A percentile compares a stretch with the other conserved stretches of the same genome.
Evolutionary conservation across 1,284 basidiomycete species (phyloP).

Genomic region (Ustilago vetiveriae): DNA sequence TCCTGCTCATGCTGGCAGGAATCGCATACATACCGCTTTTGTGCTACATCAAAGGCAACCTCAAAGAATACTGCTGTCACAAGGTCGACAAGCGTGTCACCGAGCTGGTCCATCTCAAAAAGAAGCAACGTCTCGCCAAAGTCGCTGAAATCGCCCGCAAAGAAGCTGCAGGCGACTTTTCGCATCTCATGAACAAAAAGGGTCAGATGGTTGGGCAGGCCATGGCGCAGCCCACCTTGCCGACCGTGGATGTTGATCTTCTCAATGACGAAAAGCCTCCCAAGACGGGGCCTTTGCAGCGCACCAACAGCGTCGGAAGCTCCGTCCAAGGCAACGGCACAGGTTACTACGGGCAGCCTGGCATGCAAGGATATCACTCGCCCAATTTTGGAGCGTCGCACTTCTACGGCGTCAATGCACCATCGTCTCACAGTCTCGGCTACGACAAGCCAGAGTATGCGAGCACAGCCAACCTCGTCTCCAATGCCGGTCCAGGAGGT

Average conservation of each 20-base stretch:
- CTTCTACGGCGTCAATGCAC: slow-evolving; percentile 37
- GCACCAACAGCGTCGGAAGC: slow-evolving; percentile 36
- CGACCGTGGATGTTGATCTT: slow-evolving; percentile 87
- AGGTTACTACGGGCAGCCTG: slow-evolving; percentile 24
- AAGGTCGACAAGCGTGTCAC: slow-evolving; percentile 97
- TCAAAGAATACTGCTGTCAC: slow-evolving; percentile 97
- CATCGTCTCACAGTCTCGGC: slow-evolving; percentile 24
- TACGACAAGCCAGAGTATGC: slow-evolving; percentile 44
- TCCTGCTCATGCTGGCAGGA: slow-evolving; percentile 83
- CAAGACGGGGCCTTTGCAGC: slow-evolving; percentile 20
- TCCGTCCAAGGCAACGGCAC: slow-evolving; percentile 33
- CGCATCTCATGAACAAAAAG: slow-evolving; percentile 91
- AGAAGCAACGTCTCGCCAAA: slow-evolving; percentile 83
- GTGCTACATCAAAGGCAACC: slow-evolving; percentile 92
- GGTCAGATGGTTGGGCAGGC: slow-evolving; percentile 82
- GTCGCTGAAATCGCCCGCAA: slow-evolving; percentile 86
- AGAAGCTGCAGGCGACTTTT: slow-evolving; percentile 87
- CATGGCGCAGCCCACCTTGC: slow-evolving; percentile 93
- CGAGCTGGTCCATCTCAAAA: slow-evolving; percentile 89
- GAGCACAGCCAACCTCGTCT: slow-evolving; percentile 49
- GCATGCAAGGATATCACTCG: slow-evolving; percentile 19
- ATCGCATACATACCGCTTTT: slow-evolving; percentile 90
- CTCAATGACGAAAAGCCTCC: slow-evolving; percentile 73
- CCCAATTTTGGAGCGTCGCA: slow-evolving; percentile 30
- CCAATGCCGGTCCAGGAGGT: slow-evolving; percentile 51